phyloP scores from a whole-genome alignment of 192 early-diverging fungal species.

The Kickxella alabastrina region DNA sequence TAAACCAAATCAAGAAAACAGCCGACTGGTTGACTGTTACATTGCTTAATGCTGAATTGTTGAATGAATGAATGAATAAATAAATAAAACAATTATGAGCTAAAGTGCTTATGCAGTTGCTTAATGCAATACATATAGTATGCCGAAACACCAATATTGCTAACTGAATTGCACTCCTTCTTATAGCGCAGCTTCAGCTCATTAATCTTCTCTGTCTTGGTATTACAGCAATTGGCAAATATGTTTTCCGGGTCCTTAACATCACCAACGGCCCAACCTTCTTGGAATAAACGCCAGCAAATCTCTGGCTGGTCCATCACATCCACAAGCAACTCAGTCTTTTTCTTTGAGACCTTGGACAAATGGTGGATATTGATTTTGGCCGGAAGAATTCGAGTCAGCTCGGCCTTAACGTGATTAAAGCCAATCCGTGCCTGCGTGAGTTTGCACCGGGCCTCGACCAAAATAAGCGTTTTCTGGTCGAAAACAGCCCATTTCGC shows the following conservation, averaged over 20 bases:
- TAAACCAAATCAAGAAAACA: too few species aligned
- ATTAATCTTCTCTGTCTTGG: background rate
- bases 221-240: background rate
- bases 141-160: too few species aligned
- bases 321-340: background rate
- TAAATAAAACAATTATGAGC: too few species aligned
- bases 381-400: background rate
- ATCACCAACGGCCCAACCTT: background rate
- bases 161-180: too few species aligned
- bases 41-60: too few species aligned
- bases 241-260: background rate
- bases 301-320: background rate
- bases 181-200: background rate
- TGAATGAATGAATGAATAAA: too few species aligned
- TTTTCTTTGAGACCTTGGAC: background rate
- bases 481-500: background rate
- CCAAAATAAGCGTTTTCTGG: background rate
- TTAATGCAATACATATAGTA: too few species aligned
- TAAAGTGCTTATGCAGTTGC: too few species aligned
- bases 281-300: background rate
- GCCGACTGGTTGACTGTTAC: too few species aligned
- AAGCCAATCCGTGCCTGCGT: background rate
- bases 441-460: background rate
- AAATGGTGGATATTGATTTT: background rate
- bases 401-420: background rate